These are phyloP conservation scores for Pulicaria dysenterica DNA, from an alignment of 129 eudicot genomes.

Conservation along the genomic window DNA sequence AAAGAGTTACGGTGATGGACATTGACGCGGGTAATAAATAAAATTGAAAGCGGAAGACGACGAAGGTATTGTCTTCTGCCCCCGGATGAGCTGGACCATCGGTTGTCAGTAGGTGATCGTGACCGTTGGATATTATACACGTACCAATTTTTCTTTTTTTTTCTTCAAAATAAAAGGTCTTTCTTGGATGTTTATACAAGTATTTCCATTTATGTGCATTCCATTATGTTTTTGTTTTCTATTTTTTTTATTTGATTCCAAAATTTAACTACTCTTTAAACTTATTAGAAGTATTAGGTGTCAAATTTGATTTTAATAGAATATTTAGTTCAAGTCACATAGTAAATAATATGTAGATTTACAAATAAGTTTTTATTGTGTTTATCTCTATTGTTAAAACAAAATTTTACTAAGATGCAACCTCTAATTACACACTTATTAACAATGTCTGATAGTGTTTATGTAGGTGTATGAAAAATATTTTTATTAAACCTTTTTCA, in stretches of 20 bases:
- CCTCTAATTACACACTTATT: too few relatives aligned
- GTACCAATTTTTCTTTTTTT: neutral
- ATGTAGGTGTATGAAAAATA: too few relatives aligned
- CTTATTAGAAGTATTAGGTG: too few relatives aligned
- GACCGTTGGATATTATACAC: slow-evolving; percentile 34
- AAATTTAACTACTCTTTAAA: too few relatives aligned
- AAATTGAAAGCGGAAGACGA: slow-evolving; percentile 42
- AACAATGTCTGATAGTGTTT: too few relatives aligned
- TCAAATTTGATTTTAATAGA: too few relatives aligned
- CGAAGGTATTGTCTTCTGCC: slow-evolving; percentile 24
- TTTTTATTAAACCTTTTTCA: too few relatives aligned
- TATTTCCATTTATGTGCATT: slow-evolving; percentile 30
- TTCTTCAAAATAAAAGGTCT: slow-evolving; percentile 27
- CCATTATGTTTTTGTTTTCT: neutral
- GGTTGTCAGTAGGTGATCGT: slow-evolving; percentile 27
- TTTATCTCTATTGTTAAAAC: too few relatives aligned
- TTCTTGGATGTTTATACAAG: slow-evolving; percentile 36
- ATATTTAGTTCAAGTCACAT: too few relatives aligned
- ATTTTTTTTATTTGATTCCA: neutral
- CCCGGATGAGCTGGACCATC: slow-evolving; percentile 34
- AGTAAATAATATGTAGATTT: too few relatives aligned
- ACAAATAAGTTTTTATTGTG: too few relatives aligned
- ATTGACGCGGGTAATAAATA: slow-evolving; percentile 42
- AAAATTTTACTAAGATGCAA: too few relatives aligned
- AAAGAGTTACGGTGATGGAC: slow-evolving; percentile 25